These are phyloP conservation scores for Pythium insidiosum DNA, from an alignment of 352 stramenopile species.

Conservation along the genomic window DNA sequence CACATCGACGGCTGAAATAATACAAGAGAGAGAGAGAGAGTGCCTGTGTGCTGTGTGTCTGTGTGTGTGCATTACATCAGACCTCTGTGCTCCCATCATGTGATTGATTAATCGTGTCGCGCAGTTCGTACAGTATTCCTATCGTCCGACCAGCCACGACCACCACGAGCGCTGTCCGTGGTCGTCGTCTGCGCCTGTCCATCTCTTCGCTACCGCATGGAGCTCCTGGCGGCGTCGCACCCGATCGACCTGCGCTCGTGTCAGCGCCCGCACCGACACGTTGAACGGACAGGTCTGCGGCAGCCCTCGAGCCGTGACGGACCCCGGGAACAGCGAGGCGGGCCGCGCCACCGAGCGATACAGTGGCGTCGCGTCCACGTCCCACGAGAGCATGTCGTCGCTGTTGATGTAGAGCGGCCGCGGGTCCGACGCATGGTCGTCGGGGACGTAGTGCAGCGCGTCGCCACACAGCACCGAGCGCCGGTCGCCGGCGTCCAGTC, in stretches of 20 bases:
- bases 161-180: too few relatives aligned
- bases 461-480: constrained; percentile 29
- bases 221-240: not conserved
- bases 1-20: too few relatives aligned
- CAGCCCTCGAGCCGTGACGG: not conserved
- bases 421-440: not conserved
- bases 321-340: constrained; percentile 22
- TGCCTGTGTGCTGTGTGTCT: too few relatives aligned
- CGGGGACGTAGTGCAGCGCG: constrained; percentile 30
- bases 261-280: not conserved
- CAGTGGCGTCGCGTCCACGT: constrained; percentile 7
- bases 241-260: not conserved
- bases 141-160: too few relatives aligned
- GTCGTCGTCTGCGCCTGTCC: too few relatives aligned
- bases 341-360: constrained; percentile 22
- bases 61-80: too few relatives aligned
- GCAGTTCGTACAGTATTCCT: too few relatives aligned
- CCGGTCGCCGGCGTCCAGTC: not conserved
- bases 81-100: too few relatives aligned
- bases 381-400: constrained; percentile 31
- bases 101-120: too few relatives aligned
- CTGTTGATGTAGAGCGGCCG: constrained; percentile 39
- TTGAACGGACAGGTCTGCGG: constrained; percentile 1
- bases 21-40: too few relatives aligned
- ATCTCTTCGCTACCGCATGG: too few relatives aligned